These are phyloP conservation scores for Teunomyces gatunensis DNA, from an alignment of 805 yeast species.

Conservation along the genomic window DNA sequence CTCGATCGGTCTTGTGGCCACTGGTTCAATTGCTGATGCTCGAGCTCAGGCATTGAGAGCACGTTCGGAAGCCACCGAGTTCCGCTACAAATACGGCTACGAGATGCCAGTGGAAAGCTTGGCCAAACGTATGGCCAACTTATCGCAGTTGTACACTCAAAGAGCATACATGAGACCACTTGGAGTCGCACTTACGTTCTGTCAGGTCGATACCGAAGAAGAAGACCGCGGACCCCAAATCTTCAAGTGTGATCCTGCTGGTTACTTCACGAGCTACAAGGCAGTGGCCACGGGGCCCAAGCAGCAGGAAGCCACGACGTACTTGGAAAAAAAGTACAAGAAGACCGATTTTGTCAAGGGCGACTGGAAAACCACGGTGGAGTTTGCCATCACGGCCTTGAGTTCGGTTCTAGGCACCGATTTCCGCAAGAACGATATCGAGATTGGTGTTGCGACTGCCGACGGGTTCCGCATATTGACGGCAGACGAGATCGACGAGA, in stretches of 20 bases:
- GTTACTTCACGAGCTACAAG: conserved; percentile 85
- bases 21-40: conserved; percentile 96
- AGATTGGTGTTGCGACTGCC: conserved; percentile 82
- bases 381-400: conserved; percentile 81
- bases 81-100: conserved; percentile 89
- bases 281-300: conserved; percentile 97
- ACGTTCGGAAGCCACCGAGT: conserved; percentile 93
- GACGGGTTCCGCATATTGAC: conserved; percentile 70
- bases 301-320: conserved; percentile 91
- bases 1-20: conserved; percentile 83
- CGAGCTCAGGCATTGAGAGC: conserved; percentile 88
- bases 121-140: conserved; percentile 92
- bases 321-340: conserved; percentile 87
- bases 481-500: conserved; percentile 89
- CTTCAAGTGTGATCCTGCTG: conserved; percentile 96
- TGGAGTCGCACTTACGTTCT: conserved; percentile 88
- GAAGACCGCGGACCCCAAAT: conserved; percentile 88
- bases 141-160: conserved; percentile 94
- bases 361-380: conserved; percentile 86
- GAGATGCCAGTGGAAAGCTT: conserved; percentile 94
- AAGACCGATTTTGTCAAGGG: conserved; percentile 65
- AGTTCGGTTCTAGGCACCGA: conserved; percentile 88
- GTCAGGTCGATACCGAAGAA: conserved; percentile 56
- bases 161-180: conserved; percentile 98
- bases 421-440: conserved; percentile 89